A percentile compares a stretch with the other conserved stretches of the same genome.
These are phyloP conservation scores for Colletotrichum horii DNA, from an alignment of 2,329 filamentous ascomycete species.

Conservation along the genomic window DNA sequence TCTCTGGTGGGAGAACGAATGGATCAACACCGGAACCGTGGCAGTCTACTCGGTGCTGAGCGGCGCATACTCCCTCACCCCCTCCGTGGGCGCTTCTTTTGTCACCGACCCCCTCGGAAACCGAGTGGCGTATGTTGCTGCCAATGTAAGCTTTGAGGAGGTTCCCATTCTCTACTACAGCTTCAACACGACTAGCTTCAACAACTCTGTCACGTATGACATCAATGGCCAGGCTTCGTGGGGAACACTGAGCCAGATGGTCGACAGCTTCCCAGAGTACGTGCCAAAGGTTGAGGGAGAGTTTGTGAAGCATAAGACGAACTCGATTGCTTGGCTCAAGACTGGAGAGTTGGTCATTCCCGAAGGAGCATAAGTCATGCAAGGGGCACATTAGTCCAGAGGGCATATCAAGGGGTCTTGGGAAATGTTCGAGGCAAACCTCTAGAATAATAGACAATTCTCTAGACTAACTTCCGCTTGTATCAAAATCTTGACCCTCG, in stretches of 20 bases:
- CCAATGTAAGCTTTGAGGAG: not conserved
- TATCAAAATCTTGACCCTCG: not conserved
- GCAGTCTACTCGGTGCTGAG: not conserved
- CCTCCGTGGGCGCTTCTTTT: not conserved
- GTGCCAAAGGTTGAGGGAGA: not conserved
- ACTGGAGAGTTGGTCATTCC: not conserved
- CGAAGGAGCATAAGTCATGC: not conserved
- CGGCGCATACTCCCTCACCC: not conserved
- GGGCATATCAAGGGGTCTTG: fast-evolving
- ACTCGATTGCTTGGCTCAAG: not conserved
- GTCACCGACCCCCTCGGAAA: not conserved
- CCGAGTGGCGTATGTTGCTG: not conserved
- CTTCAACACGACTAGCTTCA: not conserved
- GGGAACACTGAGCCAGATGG: not conserved
- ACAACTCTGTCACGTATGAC: not conserved
- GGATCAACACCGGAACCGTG: not conserved
- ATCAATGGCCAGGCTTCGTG: not conserved
- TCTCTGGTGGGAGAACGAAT: not conserved
- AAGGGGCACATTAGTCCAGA: not conserved
- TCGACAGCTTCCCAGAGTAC: not conserved
- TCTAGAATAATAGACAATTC: not conserved
- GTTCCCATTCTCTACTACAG: not conserved
- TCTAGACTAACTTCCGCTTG: not conserved
- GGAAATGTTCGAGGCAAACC: not conserved
- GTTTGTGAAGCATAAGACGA: not conserved